Evolutionary conservation across 495 filamentous ascomycete species (phyloP), one percentile per base, ranked within the genome.

Genomic region (Penicillium parvum): DNA sequence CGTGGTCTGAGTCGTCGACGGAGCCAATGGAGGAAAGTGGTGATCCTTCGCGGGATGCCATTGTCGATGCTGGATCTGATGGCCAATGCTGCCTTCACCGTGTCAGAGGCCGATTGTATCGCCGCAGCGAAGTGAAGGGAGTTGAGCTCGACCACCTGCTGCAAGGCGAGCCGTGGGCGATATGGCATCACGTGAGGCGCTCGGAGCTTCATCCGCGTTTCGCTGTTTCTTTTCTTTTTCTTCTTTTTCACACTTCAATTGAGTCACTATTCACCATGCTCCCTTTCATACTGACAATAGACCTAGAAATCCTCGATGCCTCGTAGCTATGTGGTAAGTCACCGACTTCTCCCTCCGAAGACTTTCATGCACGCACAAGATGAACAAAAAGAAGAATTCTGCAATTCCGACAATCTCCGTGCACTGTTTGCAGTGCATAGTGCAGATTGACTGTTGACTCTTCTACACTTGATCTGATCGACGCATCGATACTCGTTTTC

Each of bases 391-490:
- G 46, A 72, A 69, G 73, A 77, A 65, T 77, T 78, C 74, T 78
- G 74, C 75, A 77, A 77, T 75, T 47, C 72, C 37, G 72, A 78
- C 65, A 72, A 59, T 68, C 71, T 69, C 71, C 68, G 40, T 21
- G 32, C 40, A 45, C 60, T 37, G 14, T 29, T 55, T 36, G 45
- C 46, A 43, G 46, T 34, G 32, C 32, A 32, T 37, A 19, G 62
- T 66, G 71, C n/a, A 69, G 70, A 66, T 64, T 69, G 65, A 32
- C 49, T 67, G 74, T 73, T 66, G 74, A 77, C 65, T 53, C 49
- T 62, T 70, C 70, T 77, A 76, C 74, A 76, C 72, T 76, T 76
- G 72, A 77, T 64, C 74, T 77, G 73, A 77, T 49, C 30, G 39
- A 14, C 32, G n/a, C 19, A 16, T 37, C 17, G 40, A 20, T 3